Conservation (phyloP, 768 basidiomycete species). For the Tulasnella sp. region DNA sequence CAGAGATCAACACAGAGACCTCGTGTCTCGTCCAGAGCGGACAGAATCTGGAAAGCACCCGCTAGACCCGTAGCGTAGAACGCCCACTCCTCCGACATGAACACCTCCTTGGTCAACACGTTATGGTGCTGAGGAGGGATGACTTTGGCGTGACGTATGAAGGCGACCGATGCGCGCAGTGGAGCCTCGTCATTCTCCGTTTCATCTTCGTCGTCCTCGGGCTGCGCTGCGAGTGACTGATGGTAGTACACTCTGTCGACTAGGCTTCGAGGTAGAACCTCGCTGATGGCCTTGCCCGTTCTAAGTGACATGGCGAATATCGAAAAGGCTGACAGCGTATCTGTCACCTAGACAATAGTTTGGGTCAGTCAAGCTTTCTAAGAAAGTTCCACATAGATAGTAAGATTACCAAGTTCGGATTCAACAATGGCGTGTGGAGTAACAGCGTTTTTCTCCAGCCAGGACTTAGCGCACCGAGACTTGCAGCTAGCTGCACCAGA, state of each 20-base stretch:
- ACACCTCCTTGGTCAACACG: slow-evolving; percentile 16
- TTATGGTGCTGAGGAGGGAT: neutral
- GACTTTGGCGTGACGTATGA: too few species aligned
- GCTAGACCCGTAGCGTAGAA: slow-evolving; percentile 33
- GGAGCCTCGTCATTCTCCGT: slow-evolving; percentile 13
- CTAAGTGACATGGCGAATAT: slow-evolving; percentile 37
- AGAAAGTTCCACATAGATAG: neutral
- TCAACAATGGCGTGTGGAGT: slow-evolving; percentile 38
- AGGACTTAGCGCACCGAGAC: slow-evolving; percentile 35
- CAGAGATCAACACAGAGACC: slow-evolving; percentile 29
- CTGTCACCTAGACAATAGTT: too few species aligned
- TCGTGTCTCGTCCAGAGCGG: slow-evolving; percentile 29
- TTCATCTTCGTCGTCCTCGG: neutral
- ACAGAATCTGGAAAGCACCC: slow-evolving; percentile 29
- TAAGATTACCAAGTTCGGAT: slow-evolving; percentile 40
- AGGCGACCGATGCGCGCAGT: too few species aligned
- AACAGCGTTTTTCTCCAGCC: slow-evolving; percentile 33
- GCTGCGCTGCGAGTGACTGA: slow-evolving; percentile 19
- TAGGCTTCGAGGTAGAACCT: slow-evolving; percentile 33
- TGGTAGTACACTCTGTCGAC: slow-evolving; percentile 39
- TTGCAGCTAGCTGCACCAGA: slow-evolving; percentile 32
- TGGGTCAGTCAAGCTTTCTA: too few species aligned
- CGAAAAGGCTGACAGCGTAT: slow-evolving; percentile 32
- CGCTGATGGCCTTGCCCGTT: slow-evolving; percentile 35
- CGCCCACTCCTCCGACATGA: slow-evolving; percentile 28